Evolutionary conservation across 352 stramenopile genomes (phyloP).

Genomic region (Phytophthora colocasiae): DNA sequence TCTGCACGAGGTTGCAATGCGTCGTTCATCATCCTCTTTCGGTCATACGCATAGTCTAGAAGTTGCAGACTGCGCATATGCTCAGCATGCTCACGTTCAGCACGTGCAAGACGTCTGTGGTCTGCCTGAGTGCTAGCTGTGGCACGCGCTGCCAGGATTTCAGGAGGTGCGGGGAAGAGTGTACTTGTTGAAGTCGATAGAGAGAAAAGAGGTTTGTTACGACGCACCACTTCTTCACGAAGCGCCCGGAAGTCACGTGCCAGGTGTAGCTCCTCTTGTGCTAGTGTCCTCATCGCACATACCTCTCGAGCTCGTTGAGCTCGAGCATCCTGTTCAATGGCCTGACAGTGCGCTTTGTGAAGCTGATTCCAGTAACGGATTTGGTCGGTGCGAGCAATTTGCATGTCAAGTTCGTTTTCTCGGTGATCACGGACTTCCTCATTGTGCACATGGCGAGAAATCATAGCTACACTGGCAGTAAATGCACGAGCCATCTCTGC

Average conservation of each 20-base stretch:
- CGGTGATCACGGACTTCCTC: conserved; percentile 64
- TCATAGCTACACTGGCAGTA: conserved; percentile 74
- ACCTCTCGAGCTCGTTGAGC: conserved; percentile 50
- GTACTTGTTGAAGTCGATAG: conserved; percentile 78
- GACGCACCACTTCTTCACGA: conserved; percentile 55
- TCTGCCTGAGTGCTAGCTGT: conserved; percentile 57
- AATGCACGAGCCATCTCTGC: conserved; percentile 68
- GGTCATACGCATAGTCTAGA: conserved; percentile 77
- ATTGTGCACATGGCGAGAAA: conserved; percentile 75
- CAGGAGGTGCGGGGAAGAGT: conserved; percentile 65
- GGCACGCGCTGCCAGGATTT: conserved; percentile 69
- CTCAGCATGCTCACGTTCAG: conserved; percentile 69
- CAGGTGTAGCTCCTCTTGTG: conserved; percentile 58
- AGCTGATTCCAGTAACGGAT: conserved; percentile 54
- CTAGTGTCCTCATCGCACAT: conserved; percentile 63
- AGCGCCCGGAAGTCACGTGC: conserved; percentile 46
- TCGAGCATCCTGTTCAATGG: conserved; percentile 52
- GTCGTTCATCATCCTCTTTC: conserved; percentile 55
- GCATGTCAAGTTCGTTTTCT: conserved; percentile 44
- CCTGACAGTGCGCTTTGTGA: conserved; percentile 63
- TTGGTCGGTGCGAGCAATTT: conserved; percentile 55
- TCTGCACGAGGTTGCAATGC: conserved; percentile 56
- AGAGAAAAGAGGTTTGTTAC: conserved; percentile 58
- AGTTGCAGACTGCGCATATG: conserved; percentile 80
- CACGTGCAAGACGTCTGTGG: conserved; percentile 43